phyloP scores from a whole-genome alignment of 768 basidiomycete genomes.

The Filobasidium wieringae region DNA sequence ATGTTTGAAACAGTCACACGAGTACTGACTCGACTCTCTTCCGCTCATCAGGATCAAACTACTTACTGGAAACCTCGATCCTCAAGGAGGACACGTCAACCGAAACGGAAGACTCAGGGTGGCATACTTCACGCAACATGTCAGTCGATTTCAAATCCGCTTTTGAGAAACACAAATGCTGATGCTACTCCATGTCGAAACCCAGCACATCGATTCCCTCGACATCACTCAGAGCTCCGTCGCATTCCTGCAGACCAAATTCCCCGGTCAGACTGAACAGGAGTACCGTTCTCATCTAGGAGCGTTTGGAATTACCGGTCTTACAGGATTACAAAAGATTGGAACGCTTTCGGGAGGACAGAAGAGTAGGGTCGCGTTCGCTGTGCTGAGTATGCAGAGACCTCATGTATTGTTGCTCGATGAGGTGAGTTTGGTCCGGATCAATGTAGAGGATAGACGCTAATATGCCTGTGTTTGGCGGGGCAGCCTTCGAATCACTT shows the following conservation, averaged over 20 bases:
- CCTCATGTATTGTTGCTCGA: conserved; percentile 90
- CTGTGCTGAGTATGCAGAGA: conserved; percentile 66
- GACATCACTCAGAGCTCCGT: conserved; percentile 76
- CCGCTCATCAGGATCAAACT: conserved; percentile 65
- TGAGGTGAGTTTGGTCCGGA: conserved; percentile 50
- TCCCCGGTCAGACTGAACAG: conserved; percentile 89
- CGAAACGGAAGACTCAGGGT: conserved; percentile 80
- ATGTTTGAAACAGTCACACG: background rate
- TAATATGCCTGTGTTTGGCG: background rate
- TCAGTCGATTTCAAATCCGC: conserved; percentile 37
- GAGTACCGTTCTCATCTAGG: conserved; percentile 92
- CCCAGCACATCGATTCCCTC: conserved; percentile 89
- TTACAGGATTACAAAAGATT: conserved; percentile 76
- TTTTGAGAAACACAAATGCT: background rate
- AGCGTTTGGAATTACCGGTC: conserved; percentile 91
- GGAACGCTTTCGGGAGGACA: conserved; percentile 90
- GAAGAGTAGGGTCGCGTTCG: conserved; percentile 89
- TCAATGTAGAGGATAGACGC: background rate
- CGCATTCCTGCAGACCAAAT: conserved; percentile 78
- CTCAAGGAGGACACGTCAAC: conserved; percentile 64
- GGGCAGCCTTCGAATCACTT: conserved; percentile 80
- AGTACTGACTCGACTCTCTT: background rate
- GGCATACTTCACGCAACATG: conserved; percentile 47
- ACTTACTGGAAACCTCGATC: conserved; percentile 68
- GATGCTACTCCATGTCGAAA: conserved; percentile 46